Conservation (phyloP, 768 basidiomycete species). For the Lentinula raphanica region DNA sequence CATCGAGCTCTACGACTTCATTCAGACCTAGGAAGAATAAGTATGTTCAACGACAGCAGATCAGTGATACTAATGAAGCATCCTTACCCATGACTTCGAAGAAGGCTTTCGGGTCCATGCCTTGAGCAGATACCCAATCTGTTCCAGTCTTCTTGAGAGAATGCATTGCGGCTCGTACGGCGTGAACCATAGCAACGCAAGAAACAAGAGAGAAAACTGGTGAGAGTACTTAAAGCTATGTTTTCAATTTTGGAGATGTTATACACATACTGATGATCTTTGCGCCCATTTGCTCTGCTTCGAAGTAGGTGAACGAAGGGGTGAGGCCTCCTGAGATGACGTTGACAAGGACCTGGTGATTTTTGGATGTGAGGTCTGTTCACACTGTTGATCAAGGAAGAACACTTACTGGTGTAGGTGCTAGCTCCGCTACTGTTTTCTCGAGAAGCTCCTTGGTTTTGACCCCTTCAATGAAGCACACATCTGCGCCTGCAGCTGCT, state of each 20-base stretch:
- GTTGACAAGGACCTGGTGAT: conserved; percentile 58
- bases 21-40: conserved; percentile 35
- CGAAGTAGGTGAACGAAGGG: conserved; percentile 63
- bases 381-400: background rate
- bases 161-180: conserved; percentile 72
- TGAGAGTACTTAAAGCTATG: background rate
- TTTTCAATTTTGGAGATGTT: background rate
- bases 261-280: conserved; percentile 66
- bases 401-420: conserved; percentile 58
- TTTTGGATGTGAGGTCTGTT: background rate
- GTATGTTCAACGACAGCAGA: background rate
- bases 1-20: conserved; percentile 50
- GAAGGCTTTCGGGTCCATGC: conserved; percentile 76
- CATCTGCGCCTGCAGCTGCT: conserved; percentile 69
- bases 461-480: conserved; percentile 80
- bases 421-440: conserved; percentile 58
- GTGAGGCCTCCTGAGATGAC: conserved; percentile 77
- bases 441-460: conserved; percentile 60
- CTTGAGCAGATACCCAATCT: conserved; percentile 51
- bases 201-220: conserved; percentile 69
- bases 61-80: background rate
- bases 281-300: conserved; percentile 66
- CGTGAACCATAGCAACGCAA: conserved; percentile 72
- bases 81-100: conserved; percentile 69
- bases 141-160: conserved; percentile 75